These are phyloP conservation scores for Amanita rubescens DNA, from an alignment of 768 basidiomycete genomes.

Conservation along the genomic window DNA sequence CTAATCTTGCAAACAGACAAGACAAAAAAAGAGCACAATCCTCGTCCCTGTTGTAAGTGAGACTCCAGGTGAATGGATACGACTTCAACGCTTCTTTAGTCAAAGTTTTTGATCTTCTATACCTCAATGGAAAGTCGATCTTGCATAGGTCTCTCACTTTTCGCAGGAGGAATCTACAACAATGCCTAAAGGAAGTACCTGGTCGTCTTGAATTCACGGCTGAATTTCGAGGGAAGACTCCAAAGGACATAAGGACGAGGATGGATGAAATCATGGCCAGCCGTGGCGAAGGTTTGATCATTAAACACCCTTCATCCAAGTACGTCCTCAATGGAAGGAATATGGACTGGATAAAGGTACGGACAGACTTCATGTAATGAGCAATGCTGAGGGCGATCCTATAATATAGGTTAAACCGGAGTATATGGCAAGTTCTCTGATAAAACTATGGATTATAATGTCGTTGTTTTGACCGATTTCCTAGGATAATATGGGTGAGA, in stretches of 20 bases:
- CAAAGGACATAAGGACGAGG: slow-evolving; percentile 69
- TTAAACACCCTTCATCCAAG: slow-evolving; percentile 76
- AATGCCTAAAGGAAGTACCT: slow-evolving; percentile 56
- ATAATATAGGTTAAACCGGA: slow-evolving; percentile 66
- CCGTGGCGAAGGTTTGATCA: slow-evolving; percentile 88
- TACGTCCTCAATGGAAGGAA: slow-evolving; percentile 87
- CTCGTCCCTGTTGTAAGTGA: slow-evolving; percentile 84
- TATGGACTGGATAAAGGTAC: slow-evolving; percentile 88
- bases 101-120: slow-evolving; percentile 93
- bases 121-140: slow-evolving; percentile 77
- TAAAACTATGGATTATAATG: not conserved
- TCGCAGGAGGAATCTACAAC: slow-evolving; percentile 71
- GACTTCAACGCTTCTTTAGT: slow-evolving; percentile 37
- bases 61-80: not conserved
- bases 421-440: slow-evolving; percentile 55
- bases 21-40: slow-evolving; percentile 59
- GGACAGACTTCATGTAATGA: slow-evolving; percentile 1
- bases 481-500: slow-evolving; percentile 89
- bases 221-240: slow-evolving; percentile 68
- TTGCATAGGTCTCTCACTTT: slow-evolving; percentile 63
- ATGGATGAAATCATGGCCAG: slow-evolving; percentile 81
- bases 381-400: not conserved
- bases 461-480: not conserved
- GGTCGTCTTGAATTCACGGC: slow-evolving; percentile 79
- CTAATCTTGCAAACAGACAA: slow-evolving; percentile 40